These are phyloP conservation scores for Diddensiella transvaalensis DNA, from an alignment of 805 yeast species.

Conservation along the genomic window DNA sequence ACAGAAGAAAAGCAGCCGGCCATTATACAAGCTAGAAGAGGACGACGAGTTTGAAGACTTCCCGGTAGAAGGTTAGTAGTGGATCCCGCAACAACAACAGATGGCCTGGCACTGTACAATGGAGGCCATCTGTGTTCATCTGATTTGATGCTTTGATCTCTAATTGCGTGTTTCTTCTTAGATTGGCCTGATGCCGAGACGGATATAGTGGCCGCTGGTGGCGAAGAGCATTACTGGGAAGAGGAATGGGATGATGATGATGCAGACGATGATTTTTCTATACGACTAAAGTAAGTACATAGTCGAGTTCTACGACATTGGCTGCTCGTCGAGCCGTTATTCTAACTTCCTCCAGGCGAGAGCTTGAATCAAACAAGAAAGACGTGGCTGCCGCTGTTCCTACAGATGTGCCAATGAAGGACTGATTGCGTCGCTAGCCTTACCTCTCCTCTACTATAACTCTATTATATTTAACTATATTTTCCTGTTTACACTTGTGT, in stretches of 20 bases:
- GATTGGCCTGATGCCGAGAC: conserved; percentile 68
- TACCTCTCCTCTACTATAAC: no score
- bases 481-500: no score
- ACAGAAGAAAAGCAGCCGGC: background rate
- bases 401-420: conserved; percentile 5
- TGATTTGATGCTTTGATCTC: background rate
- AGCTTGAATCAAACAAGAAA: background rate
- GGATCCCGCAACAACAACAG: background rate
- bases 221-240: conserved; percentile 75
- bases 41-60: conserved; percentile 98
- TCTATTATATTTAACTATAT: no score
- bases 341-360: background rate
- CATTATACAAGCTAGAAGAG: conserved; percentile 59
- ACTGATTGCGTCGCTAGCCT: background rate
- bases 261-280: conserved; percentile 83
- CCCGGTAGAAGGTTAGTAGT: conserved; percentile 65
- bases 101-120: background rate
- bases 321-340: background rate
- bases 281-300: conserved; percentile 57
- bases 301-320: background rate
- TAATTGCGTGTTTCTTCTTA: conserved; percentile 12
- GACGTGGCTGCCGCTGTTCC: no score
- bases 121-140: background rate
- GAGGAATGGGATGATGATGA: conserved; percentile 96
- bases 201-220: conserved; percentile 39